Conservation (phyloP, 139 green algal species). For the Picochlorum sp. region DNA sequence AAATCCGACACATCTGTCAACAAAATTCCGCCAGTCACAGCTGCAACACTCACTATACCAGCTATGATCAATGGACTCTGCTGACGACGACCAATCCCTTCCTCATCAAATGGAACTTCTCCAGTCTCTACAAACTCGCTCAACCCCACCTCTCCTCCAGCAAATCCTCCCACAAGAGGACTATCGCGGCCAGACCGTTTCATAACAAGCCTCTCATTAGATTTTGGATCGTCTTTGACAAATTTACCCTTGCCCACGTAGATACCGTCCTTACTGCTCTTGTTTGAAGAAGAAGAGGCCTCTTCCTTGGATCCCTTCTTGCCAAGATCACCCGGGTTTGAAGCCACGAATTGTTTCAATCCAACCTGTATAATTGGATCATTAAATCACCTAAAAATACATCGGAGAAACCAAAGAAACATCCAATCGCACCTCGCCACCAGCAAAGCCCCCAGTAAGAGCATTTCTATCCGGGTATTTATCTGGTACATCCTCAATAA, state of each 20-base stretch:
- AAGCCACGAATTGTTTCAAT: slow-evolving; percentile 19
- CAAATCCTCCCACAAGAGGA: slow-evolving; percentile 66
- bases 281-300: neutral
- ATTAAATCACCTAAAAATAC: neutral
- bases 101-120: slow-evolving; percentile 40
- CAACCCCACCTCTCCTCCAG: slow-evolving; percentile 70
- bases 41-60: slow-evolving; percentile 35
- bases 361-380: slow-evolving; percentile 13
- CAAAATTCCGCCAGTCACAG: slow-evolving; percentile 45
- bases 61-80: slow-evolving; percentile 48
- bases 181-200: slow-evolving; percentile 6
- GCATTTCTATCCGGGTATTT: slow-evolving; percentile 23
- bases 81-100: slow-evolving; percentile 15
- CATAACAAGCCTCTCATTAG: slow-evolving; percentile 1
- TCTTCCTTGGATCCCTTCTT: slow-evolving; percentile 10
- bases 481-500: slow-evolving; percentile 22
- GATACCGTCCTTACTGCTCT: neutral
- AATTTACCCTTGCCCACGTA: slow-evolving; percentile 13
- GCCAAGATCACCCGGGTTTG: neutral
- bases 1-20: slow-evolving; percentile 41
- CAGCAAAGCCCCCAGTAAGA: slow-evolving; percentile 75
- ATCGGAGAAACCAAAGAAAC: neutral
- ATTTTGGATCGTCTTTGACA: neutral
- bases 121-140: slow-evolving; percentile 59
- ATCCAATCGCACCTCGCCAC: slow-evolving; percentile 54